Percentiles rank a stretch among this genome's conserved stretches.
These are phyloP conservation scores for Geotrichum bryndzae DNA, from an alignment of 1,139 yeast species.

Conservation along the genomic window DNA sequence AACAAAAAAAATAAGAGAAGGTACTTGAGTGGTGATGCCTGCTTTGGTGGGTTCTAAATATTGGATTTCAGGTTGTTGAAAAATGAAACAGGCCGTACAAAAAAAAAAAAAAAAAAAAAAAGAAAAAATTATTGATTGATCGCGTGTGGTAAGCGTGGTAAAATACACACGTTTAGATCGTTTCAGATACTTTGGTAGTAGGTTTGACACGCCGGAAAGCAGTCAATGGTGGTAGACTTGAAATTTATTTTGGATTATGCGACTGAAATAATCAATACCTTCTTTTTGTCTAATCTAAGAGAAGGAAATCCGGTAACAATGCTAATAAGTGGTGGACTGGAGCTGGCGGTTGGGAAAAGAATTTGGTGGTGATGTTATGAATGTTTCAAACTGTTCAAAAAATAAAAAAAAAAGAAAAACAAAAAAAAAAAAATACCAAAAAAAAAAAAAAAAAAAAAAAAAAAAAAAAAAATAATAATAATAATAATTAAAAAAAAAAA, in stretches of 20 bases:
- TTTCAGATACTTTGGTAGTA: too few relatives aligned
- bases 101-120: too few relatives aligned
- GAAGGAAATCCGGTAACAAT: background rate
- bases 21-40: background rate
- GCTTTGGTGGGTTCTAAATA: background rate
- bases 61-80: too few relatives aligned
- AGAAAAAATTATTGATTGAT: too few relatives aligned
- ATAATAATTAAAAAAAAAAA: background rate
- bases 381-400: background rate
- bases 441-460: background rate
- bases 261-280: background rate
- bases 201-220: too few relatives aligned
- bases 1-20: background rate
- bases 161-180: too few relatives aligned
- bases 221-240: too few relatives aligned
- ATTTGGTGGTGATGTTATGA: background rate
- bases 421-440: constrained; percentile 1
- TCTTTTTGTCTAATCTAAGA: background rate
- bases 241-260: background rate
- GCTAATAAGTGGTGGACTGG: background rate
- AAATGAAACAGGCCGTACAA: too few relatives aligned
- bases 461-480: background rate
- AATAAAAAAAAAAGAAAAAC: background rate
- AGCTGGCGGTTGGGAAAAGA: background rate
- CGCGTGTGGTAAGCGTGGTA: too few relatives aligned